Base-by-base conservation (phyloP, 805 yeast species). In the Saccharomyces kudriavzevii region DNA sequence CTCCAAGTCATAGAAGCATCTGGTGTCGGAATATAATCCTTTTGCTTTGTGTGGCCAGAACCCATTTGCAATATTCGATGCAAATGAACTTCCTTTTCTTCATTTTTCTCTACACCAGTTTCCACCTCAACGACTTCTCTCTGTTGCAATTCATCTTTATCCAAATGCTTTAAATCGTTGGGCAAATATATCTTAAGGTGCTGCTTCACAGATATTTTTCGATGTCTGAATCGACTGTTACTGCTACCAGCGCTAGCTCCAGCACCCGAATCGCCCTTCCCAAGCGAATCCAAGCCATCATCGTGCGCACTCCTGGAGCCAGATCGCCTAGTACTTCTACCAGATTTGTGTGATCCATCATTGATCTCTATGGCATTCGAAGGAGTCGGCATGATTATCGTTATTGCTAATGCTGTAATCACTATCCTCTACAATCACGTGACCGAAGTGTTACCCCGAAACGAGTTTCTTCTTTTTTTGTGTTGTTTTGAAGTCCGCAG, bases 91-190 rank as follows among this genome's bases (percentile, higher is more conserved):
- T 94, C 99, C 62, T 89, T 96, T 70, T 94, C 99, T 70, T 94
- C 99, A 60, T 87, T 89, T 68, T 94, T 94, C 65, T 94, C 99
- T 45, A 94, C 99, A 71, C 99, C 99, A 5, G 98, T 92, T 64
- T 94, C 99, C 47, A 94, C 81, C 56, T 89, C 89, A 63, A 89
- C 89, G 29, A 88, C 72, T 58, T 92, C 97, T 46, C 98, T 81
- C 68, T 87, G 96, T 61, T 84, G 65, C 48, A 67, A 48, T 52
- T 66, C 72, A 45, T 65, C 64, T 49, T 83, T 80, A 57, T 90
- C 96, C 47, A 84, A 67, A 58, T 87, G 87, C 0, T 96, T 92
- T 50, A 92, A 73, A 63, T 92, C 97, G 53, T 77, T 74, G 60
- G 89, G 96, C 65, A 80, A 79, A 67, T 84, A 79, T 8, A 92